These are phyloP conservation scores for Ramaria rubella DNA, from an alignment of 768 basidiomycete genomes.

Conservation along the genomic window DNA sequence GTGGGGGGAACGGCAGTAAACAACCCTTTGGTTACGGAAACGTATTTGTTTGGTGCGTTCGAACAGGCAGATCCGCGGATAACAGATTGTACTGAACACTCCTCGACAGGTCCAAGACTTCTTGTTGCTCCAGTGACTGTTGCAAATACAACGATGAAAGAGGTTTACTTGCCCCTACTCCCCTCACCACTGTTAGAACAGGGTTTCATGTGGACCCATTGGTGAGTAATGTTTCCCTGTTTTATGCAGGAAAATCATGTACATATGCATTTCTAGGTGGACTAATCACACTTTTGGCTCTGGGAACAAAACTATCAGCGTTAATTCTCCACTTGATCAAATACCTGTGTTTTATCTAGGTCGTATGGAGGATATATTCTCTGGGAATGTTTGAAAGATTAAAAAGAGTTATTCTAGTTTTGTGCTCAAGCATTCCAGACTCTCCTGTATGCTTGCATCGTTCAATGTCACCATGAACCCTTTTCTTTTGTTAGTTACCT, in stretches of 20 bases:
- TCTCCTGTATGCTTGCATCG: too few species aligned
- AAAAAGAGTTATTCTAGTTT: too few species aligned
- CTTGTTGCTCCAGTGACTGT: slow-evolving; percentile 31
- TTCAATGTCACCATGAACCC: too few species aligned
- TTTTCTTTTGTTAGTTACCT: too few species aligned
- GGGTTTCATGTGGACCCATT: slow-evolving; percentile 27
- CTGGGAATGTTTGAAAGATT: slow-evolving; percentile 19
- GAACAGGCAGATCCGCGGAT: background rate
- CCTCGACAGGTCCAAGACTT: slow-evolving; percentile 22
- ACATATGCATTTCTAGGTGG: slow-evolving; percentile 24
- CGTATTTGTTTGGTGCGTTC: slow-evolving; percentile 31
- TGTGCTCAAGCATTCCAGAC: too few species aligned
- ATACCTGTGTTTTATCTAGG: slow-evolving; percentile 33
- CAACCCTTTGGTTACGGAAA: slow-evolving; percentile 25
- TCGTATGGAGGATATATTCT: slow-evolving; percentile 24
- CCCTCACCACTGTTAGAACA: slow-evolving; percentile 11
- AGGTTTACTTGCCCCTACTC: slow-evolving; percentile 27
- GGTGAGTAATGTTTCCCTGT: slow-evolving; percentile 17
- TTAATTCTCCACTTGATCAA: slow-evolving; percentile 26
- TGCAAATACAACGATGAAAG: slow-evolving; percentile 21
- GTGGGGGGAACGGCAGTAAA: slow-evolving; percentile 23
- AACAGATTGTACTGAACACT: background rate
- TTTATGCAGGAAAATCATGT: background rate
- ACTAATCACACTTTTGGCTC: slow-evolving; percentile 25
- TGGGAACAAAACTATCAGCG: slow-evolving; percentile 24